Evolutionary conservation across 2,329 filamentous ascomycete species (phyloP), one percentile per base, ranked within the genome.

Genomic region (Metarhizium humberi): DNA sequence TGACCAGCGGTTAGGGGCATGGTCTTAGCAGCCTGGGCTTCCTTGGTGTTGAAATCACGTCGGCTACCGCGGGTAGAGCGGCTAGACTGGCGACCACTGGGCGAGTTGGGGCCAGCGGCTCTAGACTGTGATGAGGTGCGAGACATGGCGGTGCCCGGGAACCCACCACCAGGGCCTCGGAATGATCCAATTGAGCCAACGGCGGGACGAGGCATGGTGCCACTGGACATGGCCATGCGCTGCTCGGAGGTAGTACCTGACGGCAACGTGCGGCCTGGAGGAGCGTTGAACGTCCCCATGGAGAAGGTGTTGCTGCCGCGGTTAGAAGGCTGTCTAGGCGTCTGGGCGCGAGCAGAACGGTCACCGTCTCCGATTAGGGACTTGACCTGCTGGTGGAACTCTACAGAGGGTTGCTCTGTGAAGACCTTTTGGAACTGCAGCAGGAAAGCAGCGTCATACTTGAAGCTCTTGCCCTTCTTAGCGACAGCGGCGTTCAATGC

Each of bases 361-460:
- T 77, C 73, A 57, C 81, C 84, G 61, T 96, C 92, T 56, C 92
- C 92, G 61, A 99, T 85, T 71, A 76, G 87, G 79, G 73, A 88
- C 86, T 80, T 92, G 80, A 99, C 85, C 66, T 94, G 92, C 61
- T 86, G 80, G 67, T 95, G 88, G 83, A 96, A 99, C 67, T 97
- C 92, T 47, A 92, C 73, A 0, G 91, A 95, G 14, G 94, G 94
- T 75, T 96, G 95, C 77, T 99, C 94, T 59, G 90, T 95, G 75
- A 96, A 99, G 20, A 96, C 90, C 64, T 83, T 83, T 75, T 96
- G 90, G 79, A 99, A 99, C 69, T 99, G 94, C 34, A 99, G 79
- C 73, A 99, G 77, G 78, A 99, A 99, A 64, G 87, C 86, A 65
- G 92, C 89, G 73, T 97, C 91, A 72, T 99, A 99, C 71, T 95